Evolutionary conservation across 768 basidiomycete species (phyloP).

Genomic region (Suillus occidentalis): DNA sequence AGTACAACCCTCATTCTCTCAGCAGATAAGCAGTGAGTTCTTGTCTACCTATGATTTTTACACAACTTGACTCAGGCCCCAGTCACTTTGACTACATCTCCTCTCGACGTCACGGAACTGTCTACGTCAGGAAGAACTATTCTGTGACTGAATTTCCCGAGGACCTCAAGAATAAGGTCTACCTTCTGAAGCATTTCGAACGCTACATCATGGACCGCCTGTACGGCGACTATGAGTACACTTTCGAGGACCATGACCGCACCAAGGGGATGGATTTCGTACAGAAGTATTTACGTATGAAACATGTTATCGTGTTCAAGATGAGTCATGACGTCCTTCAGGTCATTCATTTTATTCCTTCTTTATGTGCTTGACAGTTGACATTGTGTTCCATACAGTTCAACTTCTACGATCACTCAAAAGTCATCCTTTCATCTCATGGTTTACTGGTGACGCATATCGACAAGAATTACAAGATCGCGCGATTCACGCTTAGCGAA

Average conservation of each 20-base stretch:
- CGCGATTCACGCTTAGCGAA: constrained; percentile 69
- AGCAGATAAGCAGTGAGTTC: constrained; percentile 78
- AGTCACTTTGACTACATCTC: constrained; percentile 92
- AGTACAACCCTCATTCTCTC: constrained; percentile 84
- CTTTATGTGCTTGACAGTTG: neutral
- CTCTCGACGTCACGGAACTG: constrained; percentile 60
- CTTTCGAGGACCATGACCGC: constrained; percentile 65
- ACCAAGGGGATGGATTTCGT: constrained; percentile 93
- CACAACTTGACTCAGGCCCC: neutral
- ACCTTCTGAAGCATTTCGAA: constrained; percentile 92
- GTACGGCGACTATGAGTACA: constrained; percentile 82
- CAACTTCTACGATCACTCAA: constrained; percentile 98
- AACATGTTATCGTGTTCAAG: constrained; percentile 95
- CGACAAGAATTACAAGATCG: constrained; percentile 82
- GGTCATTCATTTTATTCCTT: constrained; percentile 45
- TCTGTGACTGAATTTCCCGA: constrained; percentile 71
- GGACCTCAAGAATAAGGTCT: constrained; percentile 87
- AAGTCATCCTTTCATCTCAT: constrained; percentile 82
- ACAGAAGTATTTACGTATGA: constrained; percentile 94
- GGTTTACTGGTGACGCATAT: constrained; percentile 86
- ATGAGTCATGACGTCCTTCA: constrained; percentile 95
- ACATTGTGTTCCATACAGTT: constrained; percentile 53
- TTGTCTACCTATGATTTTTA: constrained; percentile 6
- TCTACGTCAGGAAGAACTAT: constrained; percentile 72
- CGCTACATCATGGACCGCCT: constrained; percentile 91